A percentile compares a stretch with the other conserved stretches of the same genome.
phyloP scores from a whole-genome alignment of 768 basidiomycete species.

The Sarcomyxa edulis region DNA sequence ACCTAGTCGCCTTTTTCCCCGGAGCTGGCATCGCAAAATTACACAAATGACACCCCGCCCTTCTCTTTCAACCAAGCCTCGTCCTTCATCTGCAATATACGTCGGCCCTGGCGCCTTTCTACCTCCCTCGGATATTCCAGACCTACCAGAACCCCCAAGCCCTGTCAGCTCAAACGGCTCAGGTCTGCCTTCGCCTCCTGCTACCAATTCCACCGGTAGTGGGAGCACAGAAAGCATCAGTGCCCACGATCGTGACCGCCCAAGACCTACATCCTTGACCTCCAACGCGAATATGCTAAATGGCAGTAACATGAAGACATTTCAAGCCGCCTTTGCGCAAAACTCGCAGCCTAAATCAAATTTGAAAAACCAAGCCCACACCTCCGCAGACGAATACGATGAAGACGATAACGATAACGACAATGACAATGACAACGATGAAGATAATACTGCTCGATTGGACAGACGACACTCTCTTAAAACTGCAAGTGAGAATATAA shows the following conservation, averaged over 20 bases:
- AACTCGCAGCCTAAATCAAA: no score
- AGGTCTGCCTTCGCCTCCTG: constrained; percentile 78
- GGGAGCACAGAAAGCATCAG: constrained; percentile 65
- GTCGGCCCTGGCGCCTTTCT: constrained; percentile 35
- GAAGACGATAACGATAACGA: constrained; percentile 47
- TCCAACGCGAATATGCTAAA: constrained; percentile 30
- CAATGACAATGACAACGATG: constrained; percentile 40
- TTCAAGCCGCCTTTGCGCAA: constrained; percentile 16
- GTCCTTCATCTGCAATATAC: constrained; percentile 61
- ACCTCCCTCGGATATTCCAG: constrained; percentile 47
- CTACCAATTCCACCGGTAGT: constrained; percentile 81
- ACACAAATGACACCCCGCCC: constrained; percentile 47
- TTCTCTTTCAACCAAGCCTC: constrained; percentile 34
- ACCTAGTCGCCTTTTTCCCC: constrained; percentile 2
- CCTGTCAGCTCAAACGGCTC: constrained; percentile 50
- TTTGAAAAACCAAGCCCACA: no score
- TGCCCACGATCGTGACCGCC: constrained; percentile 23
- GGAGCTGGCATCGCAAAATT: constrained; percentile 7
- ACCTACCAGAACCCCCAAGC: constrained; percentile 69
- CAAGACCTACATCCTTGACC: constrained; percentile 15
- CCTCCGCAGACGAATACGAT: constrained; percentile 19
- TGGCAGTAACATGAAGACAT: constrained; percentile 31
- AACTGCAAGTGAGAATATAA: constrained; percentile 45
- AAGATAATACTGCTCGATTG: constrained; percentile 60
- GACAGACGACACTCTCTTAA: constrained; percentile 21